phyloP scores from a whole-genome alignment of 2,329 filamentous ascomycete genomes.

The Leptosphaerulina australis region DNA sequence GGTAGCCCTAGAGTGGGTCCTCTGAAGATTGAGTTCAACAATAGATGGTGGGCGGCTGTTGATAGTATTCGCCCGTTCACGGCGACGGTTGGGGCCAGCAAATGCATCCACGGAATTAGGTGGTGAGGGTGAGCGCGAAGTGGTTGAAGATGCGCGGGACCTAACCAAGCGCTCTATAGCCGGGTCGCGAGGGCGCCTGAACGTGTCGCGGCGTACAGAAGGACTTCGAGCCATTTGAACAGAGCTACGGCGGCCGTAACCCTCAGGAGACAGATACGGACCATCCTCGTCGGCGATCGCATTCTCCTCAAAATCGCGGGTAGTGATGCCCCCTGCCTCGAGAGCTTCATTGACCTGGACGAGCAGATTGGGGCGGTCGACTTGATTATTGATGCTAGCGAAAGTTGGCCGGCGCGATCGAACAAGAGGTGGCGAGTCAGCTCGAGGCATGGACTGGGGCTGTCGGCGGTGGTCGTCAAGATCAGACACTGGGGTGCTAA shows the following conservation, averaged over 20 bases:
- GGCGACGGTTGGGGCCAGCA: conserved; percentile 83
- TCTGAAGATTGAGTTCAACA: conserved; percentile 66
- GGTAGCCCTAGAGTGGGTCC: conserved; percentile 73
- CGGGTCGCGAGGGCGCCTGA: conserved; percentile 50
- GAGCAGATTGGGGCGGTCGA: conserved; percentile 53
- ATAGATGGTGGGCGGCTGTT: conserved; percentile 63
- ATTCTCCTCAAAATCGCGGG: conserved; percentile 89
- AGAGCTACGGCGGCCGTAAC: conserved; percentile 58
- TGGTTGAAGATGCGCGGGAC: conserved; percentile 57
- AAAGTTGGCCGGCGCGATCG: conserved; percentile 71
- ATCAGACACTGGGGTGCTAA: conserved; percentile 76
- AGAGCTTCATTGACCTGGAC: conserved; percentile 54
- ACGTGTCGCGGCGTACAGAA: conserved; percentile 51
- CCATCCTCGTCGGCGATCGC: conserved; percentile 78
- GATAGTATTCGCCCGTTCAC: conserved; percentile 73
- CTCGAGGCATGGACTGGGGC: conserved; percentile 63
- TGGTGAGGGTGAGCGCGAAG: conserved; percentile 76
- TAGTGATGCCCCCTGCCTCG: conserved; percentile 50
- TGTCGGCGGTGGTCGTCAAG: conserved; percentile 87
- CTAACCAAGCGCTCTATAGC: conserved; percentile 43
- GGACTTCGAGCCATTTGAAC: conserved; percentile 40
- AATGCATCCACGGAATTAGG: conserved; percentile 98
- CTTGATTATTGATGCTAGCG: conserved; percentile 64
- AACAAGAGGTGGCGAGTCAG: conserved; percentile 59
- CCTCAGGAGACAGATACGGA: conserved; percentile 49